These are phyloP conservation scores for Microsporum canis DNA, from an alignment of 2,329 filamentous ascomycete species.

Conservation along the genomic window DNA sequence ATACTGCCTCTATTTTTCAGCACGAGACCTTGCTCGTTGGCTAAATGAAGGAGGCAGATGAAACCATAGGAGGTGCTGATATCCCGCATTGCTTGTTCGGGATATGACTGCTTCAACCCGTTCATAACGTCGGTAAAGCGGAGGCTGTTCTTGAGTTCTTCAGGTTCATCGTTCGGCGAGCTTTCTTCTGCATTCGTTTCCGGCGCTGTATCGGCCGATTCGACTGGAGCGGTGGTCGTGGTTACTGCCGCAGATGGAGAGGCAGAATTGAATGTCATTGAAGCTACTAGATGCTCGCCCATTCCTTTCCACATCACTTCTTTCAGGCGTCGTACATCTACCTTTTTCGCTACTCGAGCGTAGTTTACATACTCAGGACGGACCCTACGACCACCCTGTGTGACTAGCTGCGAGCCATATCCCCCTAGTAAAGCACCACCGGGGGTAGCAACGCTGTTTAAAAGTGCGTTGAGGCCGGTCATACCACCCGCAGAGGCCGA, in stretches of 20 bases:
- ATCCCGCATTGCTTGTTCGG: conserved; percentile 74
- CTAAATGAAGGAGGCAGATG: conserved; percentile 80
- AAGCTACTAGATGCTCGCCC: conserved; percentile 35
- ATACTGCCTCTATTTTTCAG: conserved; percentile 48
- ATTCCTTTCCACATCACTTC: conserved; percentile 56
- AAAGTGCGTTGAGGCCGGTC: conserved; percentile 29
- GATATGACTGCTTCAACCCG: conserved; percentile 72
- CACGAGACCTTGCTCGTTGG: conserved; percentile 81
- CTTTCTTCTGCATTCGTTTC: conserved; percentile 9
- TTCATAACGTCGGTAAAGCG: conserved; percentile 92
- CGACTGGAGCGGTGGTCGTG: background rate
- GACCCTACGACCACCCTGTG: conserved; percentile 46
- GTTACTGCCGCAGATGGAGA: conserved; percentile 13
- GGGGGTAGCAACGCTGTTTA: conserved; percentile 31
- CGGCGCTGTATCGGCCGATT: background rate
- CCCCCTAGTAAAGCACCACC: conserved; percentile 39
- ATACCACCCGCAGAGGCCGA: conserved; percentile 24
- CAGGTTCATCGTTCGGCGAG: conserved; percentile 23
- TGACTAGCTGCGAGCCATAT: conserved; percentile 52
- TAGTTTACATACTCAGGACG: conserved; percentile 57
- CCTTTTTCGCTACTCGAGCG: conserved; percentile 54
- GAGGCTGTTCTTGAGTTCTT: conserved; percentile 41
- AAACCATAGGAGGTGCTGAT: conserved; percentile 92
- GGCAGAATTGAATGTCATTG: conserved; percentile 21
- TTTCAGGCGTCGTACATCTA: conserved; percentile 53